Percentiles rank a stretch among this genome's conserved stretches.
Evolutionary conservation across 495 filamentous ascomycete species (phyloP).

Genomic region (Chaetomium fimeti): DNA sequence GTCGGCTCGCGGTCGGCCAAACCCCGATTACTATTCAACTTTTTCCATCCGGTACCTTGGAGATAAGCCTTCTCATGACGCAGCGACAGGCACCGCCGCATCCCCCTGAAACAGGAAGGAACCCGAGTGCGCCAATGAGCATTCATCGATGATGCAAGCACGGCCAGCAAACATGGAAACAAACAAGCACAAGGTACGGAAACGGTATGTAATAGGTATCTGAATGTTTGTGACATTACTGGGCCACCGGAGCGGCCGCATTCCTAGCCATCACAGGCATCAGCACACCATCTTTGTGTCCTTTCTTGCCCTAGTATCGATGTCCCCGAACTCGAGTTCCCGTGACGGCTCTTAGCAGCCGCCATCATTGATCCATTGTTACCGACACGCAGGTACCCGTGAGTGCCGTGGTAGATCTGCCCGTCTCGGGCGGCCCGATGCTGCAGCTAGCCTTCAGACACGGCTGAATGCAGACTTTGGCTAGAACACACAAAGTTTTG

Average conservation of each 20-base stretch:
- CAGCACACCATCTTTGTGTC: neutral
- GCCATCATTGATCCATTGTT: too few relatives aligned
- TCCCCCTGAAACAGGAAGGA: constrained; percentile 11
- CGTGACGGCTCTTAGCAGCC: neutral
- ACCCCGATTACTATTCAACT: neutral
- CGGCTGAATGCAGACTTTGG: neutral
- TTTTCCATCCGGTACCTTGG: neutral
- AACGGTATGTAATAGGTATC: neutral
- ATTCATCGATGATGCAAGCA: constrained; percentile 1
- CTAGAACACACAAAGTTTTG: neutral
- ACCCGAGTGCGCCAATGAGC: neutral
- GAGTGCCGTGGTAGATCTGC: neutral
- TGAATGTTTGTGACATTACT: neutral
- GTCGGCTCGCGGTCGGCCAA: too few relatives aligned
- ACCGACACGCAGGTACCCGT: neutral
- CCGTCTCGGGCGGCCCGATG: neutral
- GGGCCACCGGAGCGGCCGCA: neutral
- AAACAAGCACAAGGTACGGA: too few relatives aligned
- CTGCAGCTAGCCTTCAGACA: constrained; percentile 6
- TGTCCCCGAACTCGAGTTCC: neutral
- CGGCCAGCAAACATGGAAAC: too few relatives aligned
- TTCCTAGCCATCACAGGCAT: neutral
- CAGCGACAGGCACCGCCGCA: neutral
- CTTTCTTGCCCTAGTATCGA: neutral
- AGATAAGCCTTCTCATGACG: neutral